Evolutionary conservation across 495 filamentous ascomycete species (phyloP), one percentile per base, ranked within the genome.

Genomic region (Xeromyces bisporus): DNA sequence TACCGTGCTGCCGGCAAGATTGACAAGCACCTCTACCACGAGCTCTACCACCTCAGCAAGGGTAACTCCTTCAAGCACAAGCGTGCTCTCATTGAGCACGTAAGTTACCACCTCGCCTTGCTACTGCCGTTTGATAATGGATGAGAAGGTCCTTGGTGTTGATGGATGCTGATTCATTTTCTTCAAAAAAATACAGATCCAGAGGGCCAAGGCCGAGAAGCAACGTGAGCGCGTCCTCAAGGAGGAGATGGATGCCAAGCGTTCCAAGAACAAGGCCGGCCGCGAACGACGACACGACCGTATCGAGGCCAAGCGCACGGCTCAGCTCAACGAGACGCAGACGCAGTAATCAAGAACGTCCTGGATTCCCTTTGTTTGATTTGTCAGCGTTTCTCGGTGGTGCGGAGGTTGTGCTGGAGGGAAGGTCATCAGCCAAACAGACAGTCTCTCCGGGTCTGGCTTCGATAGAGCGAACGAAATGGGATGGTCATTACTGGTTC

Each of bases 31-130:
- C 85, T 99, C 32, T 99, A 99, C 75, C 89, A 99, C 73, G 82
- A 93, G 69, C 84, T 99, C 42, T 99, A 99, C 72, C 86, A 93
- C 62, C 67, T 92, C 50, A 80, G 77, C 77, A 99, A 99, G 85
- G 89, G 89, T 92, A 99, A 99, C 76, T 87, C 89, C 58, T 99
- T 99, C 79, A 99, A 99, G 84, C 89, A 99, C 78, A 99, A 93
- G 83, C 79, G 89, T 55, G 89, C 82, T 42, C 76, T 99, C 46
- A 83, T 99, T 57, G 89, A 99, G 70, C 89, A 97, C 69, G 89
- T 97, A 82, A 55, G 89, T 84, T 50, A n/a, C 9, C n/a, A n/a
- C n/a, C n/a, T n/a, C n/a, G n/a, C n/a, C n/a, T n/a, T n/a, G n/a
- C n/a, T n/a, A n/a, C n/a, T n/a, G n/a, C n/a, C n/a, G n/a, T n/a